Evolutionary conservation across 2,329 filamentous ascomycete genomes (phyloP), one percentile per base, ranked within the genome.

Genomic region (Neofusicoccum laricinum): DNA sequence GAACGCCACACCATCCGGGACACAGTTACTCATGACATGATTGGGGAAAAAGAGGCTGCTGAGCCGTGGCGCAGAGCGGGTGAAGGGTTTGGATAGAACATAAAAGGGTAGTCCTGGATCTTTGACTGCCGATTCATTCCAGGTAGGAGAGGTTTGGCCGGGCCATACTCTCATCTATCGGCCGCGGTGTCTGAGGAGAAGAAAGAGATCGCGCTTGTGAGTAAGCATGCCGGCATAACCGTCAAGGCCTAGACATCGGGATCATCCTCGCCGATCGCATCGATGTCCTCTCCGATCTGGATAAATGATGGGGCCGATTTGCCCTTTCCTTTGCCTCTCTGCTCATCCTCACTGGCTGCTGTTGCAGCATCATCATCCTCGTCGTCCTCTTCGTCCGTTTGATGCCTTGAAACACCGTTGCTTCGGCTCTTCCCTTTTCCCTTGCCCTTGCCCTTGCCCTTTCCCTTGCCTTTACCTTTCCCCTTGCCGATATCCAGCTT

Each of bases 211-310:
- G 7, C 5, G 25, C 25, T 6, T 30, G 25, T 30, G 7, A 30
- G 25, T 30, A 43, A 7, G 21, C n/a, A n/a, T n/a, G n/a, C 48
- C 14, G n/a, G n/a, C 2, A 17, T 14, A 32, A 43, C 10, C 14
- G 8, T 45, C 19, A 12, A 6, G 10, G 38, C 2, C 50, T 36
- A 64, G 40, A 58, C 51, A 46, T 65, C 63, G 8, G 57, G 55
- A 30, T 65, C 63, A n/a, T 61, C 63, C n/a, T 65, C 63, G 15
- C 63, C 63, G 3, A 61, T 38, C 12, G 63, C 63, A 30, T 65
- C 63, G 30, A 65, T 32, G 17, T 65, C 63, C 1, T 74, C 69
- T 36, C 74, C 74, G 41, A 73, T 73, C 10, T 76, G 73, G 41
- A 70, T 71, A 2, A 65, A 67, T 14, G 64, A 66, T 17, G 55